Evolutionary conservation across 2,329 filamentous ascomycete genomes (phyloP).

Genomic region (Leptographium lundbergii): DNA sequence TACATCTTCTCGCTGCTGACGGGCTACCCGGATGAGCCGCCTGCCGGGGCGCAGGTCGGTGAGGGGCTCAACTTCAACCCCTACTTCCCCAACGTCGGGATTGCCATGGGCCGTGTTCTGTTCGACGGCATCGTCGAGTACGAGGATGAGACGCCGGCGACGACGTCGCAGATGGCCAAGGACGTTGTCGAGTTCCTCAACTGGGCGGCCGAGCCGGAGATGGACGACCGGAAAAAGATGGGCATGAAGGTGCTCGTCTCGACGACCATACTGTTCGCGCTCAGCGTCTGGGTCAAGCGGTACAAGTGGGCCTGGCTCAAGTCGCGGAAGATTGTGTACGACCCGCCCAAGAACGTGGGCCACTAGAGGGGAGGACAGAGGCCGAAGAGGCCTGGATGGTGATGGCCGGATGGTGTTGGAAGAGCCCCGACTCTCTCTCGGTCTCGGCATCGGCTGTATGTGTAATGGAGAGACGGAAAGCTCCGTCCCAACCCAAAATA

Average conservation of each 20-base stretch:
- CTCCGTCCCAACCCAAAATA: neutral
- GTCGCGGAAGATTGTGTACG: conserved; percentile 86
- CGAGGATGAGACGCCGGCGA: conserved; percentile 88
- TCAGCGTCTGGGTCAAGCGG: conserved; percentile 96
- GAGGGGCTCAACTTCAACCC: conserved; percentile 99
- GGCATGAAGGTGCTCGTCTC: conserved; percentile 90
- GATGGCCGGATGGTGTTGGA: neutral
- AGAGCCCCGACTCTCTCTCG: neutral
- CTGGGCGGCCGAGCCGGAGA: conserved; percentile 97
- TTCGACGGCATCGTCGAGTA: conserved; percentile 98
- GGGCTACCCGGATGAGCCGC: conserved; percentile 92
- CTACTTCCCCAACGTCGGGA: conserved; percentile 98
- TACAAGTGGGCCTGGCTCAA: conserved; percentile 99
- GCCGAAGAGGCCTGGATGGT: neutral
- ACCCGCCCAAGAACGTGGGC: conserved; percentile 50
- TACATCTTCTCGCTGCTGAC: conserved; percentile 97
- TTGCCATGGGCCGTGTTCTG: conserved; percentile 96
- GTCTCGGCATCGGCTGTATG: conserved; percentile 6
- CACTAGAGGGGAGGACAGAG: no score
- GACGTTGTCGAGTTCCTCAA: conserved; percentile 98
- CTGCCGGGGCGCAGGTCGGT: conserved; percentile 73
- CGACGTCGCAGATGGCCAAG: conserved; percentile 99
- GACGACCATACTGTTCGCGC: conserved; percentile 62
- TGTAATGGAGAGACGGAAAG: conserved; percentile 4
- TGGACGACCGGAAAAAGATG: conserved; percentile 99